phyloP scores from a whole-genome alignment of 2,329 filamentous ascomycete genomes.

The Xylariaceae sp. region DNA sequence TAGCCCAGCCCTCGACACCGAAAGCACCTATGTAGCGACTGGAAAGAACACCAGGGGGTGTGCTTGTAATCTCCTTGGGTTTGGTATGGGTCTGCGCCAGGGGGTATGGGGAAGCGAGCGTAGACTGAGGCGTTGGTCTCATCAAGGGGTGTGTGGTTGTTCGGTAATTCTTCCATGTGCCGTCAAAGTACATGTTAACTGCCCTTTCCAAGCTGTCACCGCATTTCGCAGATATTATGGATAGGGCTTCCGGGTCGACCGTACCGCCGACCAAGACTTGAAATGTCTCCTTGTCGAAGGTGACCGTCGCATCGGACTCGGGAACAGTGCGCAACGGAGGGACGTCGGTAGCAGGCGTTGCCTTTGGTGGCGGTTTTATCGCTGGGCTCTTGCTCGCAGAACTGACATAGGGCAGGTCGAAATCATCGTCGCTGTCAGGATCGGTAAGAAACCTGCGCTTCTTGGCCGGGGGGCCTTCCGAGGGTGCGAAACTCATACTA shows the following conservation, averaged over 20 bases:
- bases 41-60: too few relatives aligned
- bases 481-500: slow-evolving; percentile 36
- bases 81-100: slow-evolving; percentile 9
- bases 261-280: slow-evolving; percentile 56
- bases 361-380: slow-evolving; percentile 19
- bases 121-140: slow-evolving; percentile 10
- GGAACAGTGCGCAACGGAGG: slow-evolving; percentile 9
- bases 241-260: slow-evolving; percentile 43
- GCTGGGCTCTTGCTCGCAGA: too few relatives aligned
- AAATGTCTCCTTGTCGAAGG: slow-evolving; percentile 54
- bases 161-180: slow-evolving; percentile 54
- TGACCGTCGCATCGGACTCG: slow-evolving; percentile 19
- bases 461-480: slow-evolving; percentile 32
- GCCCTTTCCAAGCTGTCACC: slow-evolving; percentile 55
- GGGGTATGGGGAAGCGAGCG: slow-evolving; percentile 10
- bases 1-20: slow-evolving; percentile 88
- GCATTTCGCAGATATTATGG: slow-evolving; percentile 48
- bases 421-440: slow-evolving; percentile 23
- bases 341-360: slow-evolving; percentile 8
- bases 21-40: slow-evolving; percentile 82
- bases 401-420: too few relatives aligned
- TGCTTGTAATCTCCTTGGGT: slow-evolving; percentile 32
- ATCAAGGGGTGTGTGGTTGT: slow-evolving; percentile 25
- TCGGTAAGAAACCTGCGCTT: slow-evolving; percentile 39
- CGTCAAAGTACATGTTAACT: slow-evolving; percentile 66